These are phyloP conservation scores for Orbilia ellipsospora DNA, from an alignment of 2,329 filamentous ascomycete species.

Conservation along the genomic window DNA sequence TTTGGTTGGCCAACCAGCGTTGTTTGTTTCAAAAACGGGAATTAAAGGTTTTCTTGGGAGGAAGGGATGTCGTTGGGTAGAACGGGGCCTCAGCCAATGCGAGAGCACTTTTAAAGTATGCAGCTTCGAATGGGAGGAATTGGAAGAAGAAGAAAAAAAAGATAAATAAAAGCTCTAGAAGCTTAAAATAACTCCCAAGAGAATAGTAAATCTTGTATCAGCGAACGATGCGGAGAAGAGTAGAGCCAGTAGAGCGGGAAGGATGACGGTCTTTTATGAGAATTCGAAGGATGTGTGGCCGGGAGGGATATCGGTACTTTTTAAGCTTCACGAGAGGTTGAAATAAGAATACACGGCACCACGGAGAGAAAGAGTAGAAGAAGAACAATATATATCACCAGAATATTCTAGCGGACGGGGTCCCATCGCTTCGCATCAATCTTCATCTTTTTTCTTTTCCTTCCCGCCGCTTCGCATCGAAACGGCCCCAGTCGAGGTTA, in stretches of 20 bases:
- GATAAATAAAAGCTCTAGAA: background rate
- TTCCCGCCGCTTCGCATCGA: conserved; percentile 26
- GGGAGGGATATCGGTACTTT: too few species aligned
- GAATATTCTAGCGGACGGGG: conserved; percentile 23
- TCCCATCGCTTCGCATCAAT: background rate
- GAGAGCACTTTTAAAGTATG: too few species aligned
- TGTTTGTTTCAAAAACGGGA: conserved; percentile 36
- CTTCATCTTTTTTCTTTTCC: conserved; percentile 6
- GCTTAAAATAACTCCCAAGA: too few species aligned
- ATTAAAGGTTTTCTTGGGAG: conserved; percentile 3
- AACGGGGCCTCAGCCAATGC: background rate
- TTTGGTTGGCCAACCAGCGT: conserved; percentile 25
- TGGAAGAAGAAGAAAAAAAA: background rate
- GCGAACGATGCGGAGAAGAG: conserved; percentile 3
- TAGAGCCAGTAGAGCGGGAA: background rate
- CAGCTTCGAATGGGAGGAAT: background rate
- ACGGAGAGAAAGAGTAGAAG: too few species aligned
- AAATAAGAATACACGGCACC: too few species aligned
- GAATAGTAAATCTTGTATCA: background rate
- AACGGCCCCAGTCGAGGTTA: too few species aligned
- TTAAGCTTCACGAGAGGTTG: too few species aligned
- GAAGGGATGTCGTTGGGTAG: background rate
- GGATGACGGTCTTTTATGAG: background rate
- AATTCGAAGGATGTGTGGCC: too few species aligned
- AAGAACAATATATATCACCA: conserved; percentile 13